Evolutionary conservation across 257 asterid species (phyloP).

Genomic region (Marsdenia floribunda): DNA sequence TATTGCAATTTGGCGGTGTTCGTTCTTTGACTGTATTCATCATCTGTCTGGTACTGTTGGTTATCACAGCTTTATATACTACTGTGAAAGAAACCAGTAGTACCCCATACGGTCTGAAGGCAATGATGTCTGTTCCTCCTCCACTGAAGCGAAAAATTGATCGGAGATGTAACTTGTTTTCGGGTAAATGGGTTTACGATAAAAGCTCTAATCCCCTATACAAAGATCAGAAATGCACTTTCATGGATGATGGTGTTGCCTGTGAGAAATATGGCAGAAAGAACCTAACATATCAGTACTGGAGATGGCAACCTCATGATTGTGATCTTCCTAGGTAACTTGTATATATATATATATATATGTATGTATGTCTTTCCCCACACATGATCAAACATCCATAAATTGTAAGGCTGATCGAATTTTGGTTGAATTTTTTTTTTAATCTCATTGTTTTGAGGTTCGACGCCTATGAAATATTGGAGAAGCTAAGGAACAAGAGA

Average conservation of each 20-base stretch:
- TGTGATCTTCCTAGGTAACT: conserved; percentile 48
- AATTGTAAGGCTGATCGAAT: background rate
- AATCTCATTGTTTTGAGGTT: conserved; percentile 25
- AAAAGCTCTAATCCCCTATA: background rate
- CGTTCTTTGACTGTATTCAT: background rate
- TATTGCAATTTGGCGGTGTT: background rate
- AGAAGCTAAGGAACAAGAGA: conserved; percentile 48
- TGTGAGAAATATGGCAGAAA: conserved; percentile 4
- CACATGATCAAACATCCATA: background rate
- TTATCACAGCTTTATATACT: background rate
- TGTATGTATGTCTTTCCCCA: background rate
- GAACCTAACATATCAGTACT: background rate
- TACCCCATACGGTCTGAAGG: background rate
- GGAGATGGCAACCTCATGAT: conserved; percentile 44
- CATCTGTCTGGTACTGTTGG: background rate
- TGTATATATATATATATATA: background rate
- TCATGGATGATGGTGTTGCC: conserved; percentile 10
- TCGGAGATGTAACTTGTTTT: background rate
- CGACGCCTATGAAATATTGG: conserved; percentile 39
- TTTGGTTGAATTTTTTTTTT: background rate
- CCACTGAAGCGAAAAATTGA: background rate
- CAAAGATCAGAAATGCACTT: conserved; percentile 1
- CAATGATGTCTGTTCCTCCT: background rate
- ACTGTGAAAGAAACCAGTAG: background rate
- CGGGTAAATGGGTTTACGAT: conserved; percentile 8